A percentile compares a stretch with the other conserved stretches of the same genome.
Conservation (phyloP, 2,329 filamentous ascomycete genomes). For the Xylaria multiplex region DNA sequence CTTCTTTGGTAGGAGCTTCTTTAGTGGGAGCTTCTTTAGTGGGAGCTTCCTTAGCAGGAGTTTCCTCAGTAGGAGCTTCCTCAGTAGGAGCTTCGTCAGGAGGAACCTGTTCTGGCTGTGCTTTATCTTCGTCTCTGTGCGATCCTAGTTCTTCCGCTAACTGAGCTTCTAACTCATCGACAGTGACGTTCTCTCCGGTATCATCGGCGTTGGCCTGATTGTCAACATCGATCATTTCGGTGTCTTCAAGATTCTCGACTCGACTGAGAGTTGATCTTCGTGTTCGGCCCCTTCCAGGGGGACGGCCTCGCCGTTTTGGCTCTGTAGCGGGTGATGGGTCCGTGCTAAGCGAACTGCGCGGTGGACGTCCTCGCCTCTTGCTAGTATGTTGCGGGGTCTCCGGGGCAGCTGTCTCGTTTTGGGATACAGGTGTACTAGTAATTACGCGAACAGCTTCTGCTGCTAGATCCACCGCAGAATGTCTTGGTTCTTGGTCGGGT, state of each 20-base stretch:
- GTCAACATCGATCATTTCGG: constrained; percentile 32
- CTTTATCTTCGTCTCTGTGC: constrained; percentile 22
- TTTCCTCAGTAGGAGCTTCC: constrained; percentile 22
- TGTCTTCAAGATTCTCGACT: constrained; percentile 39
- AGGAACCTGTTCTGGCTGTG: constrained; percentile 21
- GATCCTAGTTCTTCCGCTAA: constrained; percentile 48
- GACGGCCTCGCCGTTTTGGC: constrained; percentile 35
- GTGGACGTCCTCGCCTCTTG: constrained; percentile 47
- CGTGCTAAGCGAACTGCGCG: constrained; percentile 41
- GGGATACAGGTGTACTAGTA: constrained; percentile 37
- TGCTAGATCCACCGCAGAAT: constrained; percentile 55
- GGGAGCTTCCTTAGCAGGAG: constrained; percentile 27
- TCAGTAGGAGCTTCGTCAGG: constrained; percentile 14
- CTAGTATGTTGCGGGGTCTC: constrained; percentile 40
- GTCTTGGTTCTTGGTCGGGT: constrained; percentile 20
- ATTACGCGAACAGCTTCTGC: constrained; percentile 51
- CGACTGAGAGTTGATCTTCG: constrained; percentile 46
- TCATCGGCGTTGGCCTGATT: constrained; percentile 34
- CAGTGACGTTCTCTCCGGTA: constrained; percentile 36
- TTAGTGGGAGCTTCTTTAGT: constrained; percentile 32
- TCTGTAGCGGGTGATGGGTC: constrained; percentile 29
- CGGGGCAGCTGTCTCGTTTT: constrained; percentile 13
- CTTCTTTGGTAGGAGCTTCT: constrained; percentile 23
- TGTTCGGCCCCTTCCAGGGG: constrained; percentile 35
- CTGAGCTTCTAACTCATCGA: constrained; percentile 51